Percentiles rank a stretch among this genome's conserved stretches.
Evolutionary conservation across 805 yeast genomes (phyloP).

Genomic region (Myxozyma mucilagina): DNA sequence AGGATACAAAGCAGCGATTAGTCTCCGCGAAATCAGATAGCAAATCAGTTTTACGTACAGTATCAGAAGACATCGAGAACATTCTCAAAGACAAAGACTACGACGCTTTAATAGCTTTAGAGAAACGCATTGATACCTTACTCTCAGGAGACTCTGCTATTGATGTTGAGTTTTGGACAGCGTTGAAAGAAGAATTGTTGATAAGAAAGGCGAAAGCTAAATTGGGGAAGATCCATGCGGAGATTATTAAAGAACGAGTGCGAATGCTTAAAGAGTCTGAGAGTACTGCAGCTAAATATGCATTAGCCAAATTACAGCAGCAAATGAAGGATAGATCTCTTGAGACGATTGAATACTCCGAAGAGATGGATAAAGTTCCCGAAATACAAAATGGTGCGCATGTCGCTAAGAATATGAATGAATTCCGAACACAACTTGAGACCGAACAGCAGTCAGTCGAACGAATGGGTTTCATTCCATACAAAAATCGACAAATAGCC

Average conservation of each 20-base stretch:
- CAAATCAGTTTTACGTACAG: constrained; percentile 2
- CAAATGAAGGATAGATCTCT: not conserved
- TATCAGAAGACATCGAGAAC: constrained; percentile 36
- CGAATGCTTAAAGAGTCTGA: constrained; percentile 6
- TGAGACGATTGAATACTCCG: constrained; percentile 5
- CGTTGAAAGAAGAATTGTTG: constrained; percentile 32
- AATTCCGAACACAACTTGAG: not conserved
- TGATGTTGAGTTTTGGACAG: constrained; percentile 39
- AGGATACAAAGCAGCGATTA: constrained; percentile 8
- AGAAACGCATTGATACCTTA: constrained; percentile 29
- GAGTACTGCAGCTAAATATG: constrained; percentile 9
- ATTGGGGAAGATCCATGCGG: constrained; percentile 19
- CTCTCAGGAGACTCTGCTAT: constrained; percentile 27
- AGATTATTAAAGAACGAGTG: constrained; percentile 21
- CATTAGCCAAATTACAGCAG: constrained; percentile 5
- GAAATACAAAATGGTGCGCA: not conserved
- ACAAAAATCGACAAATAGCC: constrained; percentile 7
- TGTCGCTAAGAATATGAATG: not conserved
- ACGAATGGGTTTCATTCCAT: constrained; percentile 27
- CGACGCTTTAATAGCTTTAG: constrained; percentile 34
- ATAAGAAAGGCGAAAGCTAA: constrained; percentile 31
- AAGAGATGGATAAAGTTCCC: constrained; percentile 20
- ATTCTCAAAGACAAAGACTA: constrained; percentile 35
- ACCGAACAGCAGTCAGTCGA: constrained; percentile 13
- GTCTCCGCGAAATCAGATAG: not conserved